A percentile compares a stretch with the other conserved stretches of the same genome.
phyloP scores from a whole-genome alignment of 495 filamentous ascomycete species.

The Neurospora intermedia region DNA sequence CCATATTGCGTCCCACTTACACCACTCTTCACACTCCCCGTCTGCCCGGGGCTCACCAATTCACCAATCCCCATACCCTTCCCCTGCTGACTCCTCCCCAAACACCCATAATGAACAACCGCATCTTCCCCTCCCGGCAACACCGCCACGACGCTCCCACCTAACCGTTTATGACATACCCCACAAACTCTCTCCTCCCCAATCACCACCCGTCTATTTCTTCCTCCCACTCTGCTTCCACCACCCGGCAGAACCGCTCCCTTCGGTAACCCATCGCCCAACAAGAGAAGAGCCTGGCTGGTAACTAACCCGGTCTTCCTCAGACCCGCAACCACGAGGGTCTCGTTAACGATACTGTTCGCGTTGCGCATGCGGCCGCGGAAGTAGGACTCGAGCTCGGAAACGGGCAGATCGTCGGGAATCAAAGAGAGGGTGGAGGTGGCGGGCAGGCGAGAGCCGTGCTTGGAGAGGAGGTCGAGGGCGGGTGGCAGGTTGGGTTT shows the following conservation, averaged over 20 bases:
- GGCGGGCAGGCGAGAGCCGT: constrained; percentile 85
- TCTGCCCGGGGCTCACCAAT: background rate
- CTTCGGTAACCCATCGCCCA: constrained; percentile 49
- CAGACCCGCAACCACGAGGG: constrained; percentile 61
- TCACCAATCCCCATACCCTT: constrained; percentile 13
- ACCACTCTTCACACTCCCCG: background rate
- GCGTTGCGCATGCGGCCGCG: constrained; percentile 80
- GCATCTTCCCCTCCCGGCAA: constrained; percentile 35
- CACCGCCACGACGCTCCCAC: constrained; percentile 68
- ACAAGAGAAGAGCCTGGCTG: constrained; percentile 56
- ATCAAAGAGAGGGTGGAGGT: constrained; percentile 74
- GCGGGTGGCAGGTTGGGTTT: constrained; percentile 66
- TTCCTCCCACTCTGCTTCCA: constrained; percentile 46
- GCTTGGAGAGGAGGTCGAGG: constrained; percentile 74
- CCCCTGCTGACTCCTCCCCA: constrained; percentile 31
- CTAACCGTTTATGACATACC: constrained; percentile 85
- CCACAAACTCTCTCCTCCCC: constrained; percentile 80
- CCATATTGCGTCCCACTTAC: background rate
- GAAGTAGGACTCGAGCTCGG: constrained; percentile 84
- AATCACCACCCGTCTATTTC: constrained; percentile 67
- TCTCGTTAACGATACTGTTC: constrained; percentile 68
- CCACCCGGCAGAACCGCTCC: constrained; percentile 21
- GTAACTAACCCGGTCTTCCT: constrained; percentile 62
- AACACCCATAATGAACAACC: constrained; percentile 80
- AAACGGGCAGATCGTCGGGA: constrained; percentile 65